Percentiles rank a stretch among this genome's conserved stretches.
These are phyloP conservation scores for Tolypocladium inflatum DNA, from an alignment of 2,329 filamentous ascomycete species.

Conservation along the genomic window DNA sequence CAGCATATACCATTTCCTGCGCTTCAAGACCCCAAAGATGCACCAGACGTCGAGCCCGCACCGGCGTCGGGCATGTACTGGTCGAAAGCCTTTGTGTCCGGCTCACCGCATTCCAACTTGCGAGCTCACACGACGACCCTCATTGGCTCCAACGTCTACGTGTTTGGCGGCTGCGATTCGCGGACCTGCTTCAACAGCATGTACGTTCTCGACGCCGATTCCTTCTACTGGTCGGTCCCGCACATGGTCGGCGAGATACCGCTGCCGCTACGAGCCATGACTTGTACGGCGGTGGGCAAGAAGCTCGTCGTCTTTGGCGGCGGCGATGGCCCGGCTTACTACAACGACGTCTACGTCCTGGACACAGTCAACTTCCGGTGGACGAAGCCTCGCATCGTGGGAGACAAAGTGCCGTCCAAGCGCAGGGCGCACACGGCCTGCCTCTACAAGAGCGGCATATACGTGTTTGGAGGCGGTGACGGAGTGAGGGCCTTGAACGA, in stretches of 20 bases:
- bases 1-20: slow-evolving; percentile 43
- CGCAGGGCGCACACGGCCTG: slow-evolving; percentile 62
- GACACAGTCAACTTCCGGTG: slow-evolving; percentile 61
- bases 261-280: slow-evolving; percentile 59
- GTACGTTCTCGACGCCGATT: slow-evolving; percentile 60
- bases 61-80: slow-evolving; percentile 66
- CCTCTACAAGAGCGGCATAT: slow-evolving; percentile 60
- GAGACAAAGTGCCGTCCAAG: slow-evolving; percentile 49
- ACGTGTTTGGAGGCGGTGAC: slow-evolving; percentile 63
- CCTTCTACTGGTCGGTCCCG: slow-evolving; percentile 61
- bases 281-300: slow-evolving; percentile 61
- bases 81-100: slow-evolving; percentile 56
- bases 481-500: slow-evolving; percentile 62
- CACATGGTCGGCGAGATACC: slow-evolving; percentile 55
- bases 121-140: slow-evolving; percentile 59
- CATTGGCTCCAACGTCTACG: slow-evolving; percentile 56
- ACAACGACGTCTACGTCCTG: slow-evolving; percentile 64
- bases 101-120: slow-evolving; percentile 48
- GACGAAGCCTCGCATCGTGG: slow-evolving; percentile 50
- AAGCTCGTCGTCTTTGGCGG: slow-evolving; percentile 62
- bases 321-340: slow-evolving; percentile 61
- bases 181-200: slow-evolving; percentile 60
- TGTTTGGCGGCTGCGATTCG: slow-evolving; percentile 61
- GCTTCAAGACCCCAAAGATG: slow-evolving; percentile 45
- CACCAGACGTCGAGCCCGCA: slow-evolving; percentile 50